Evolutionary conservation across 2,329 filamentous ascomycete species (phyloP).

Genomic region (Nectriaceae sp.): DNA sequence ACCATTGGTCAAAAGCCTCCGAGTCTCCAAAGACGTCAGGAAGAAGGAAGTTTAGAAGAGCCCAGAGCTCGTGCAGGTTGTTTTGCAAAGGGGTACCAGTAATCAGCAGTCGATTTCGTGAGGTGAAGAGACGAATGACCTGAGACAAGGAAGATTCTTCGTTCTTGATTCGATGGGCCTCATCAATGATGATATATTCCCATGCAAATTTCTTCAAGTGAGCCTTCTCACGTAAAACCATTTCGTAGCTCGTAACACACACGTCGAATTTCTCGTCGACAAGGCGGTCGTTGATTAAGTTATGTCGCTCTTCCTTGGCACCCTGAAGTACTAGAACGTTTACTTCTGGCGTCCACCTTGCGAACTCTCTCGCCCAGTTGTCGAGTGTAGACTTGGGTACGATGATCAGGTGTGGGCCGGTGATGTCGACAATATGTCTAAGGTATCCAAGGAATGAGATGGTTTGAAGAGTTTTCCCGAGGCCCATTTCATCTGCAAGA

Average conservation of each 20-base stretch:
- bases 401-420: constrained; percentile 84
- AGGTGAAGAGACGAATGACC: constrained; percentile 95
- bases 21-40: constrained; percentile 97
- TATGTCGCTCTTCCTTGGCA: constrained; percentile 87
- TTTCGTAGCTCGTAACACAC: constrained; percentile 98
- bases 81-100: constrained; percentile 97
- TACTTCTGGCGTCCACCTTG: constrained; percentile 91
- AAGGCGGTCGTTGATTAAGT: constrained; percentile 87
- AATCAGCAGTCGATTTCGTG: constrained; percentile 90
- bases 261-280: constrained; percentile 96
- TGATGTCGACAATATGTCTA: constrained; percentile 85
- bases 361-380: constrained; percentile 97
- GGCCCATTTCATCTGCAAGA: constrained; percentile 96
- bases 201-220: constrained; percentile 97
- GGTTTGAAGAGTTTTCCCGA: constrained; percentile 96
- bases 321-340: constrained; percentile 93
- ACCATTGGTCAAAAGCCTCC: constrained; percentile 98
- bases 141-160: constrained; percentile 96
- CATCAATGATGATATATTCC: constrained; percentile 99
- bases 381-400: constrained; percentile 97
- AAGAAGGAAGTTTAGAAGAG: constrained; percentile 93
- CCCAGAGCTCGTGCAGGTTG: constrained; percentile 97
- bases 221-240: constrained; percentile 93
- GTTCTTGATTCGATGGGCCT: constrained; percentile 98
- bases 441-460: constrained; percentile 96